Evolutionary conservation across 805 yeast genomes (phyloP), one percentile per base, ranked within the genome.

Genomic region (Yarrowia alimentaria): DNA sequence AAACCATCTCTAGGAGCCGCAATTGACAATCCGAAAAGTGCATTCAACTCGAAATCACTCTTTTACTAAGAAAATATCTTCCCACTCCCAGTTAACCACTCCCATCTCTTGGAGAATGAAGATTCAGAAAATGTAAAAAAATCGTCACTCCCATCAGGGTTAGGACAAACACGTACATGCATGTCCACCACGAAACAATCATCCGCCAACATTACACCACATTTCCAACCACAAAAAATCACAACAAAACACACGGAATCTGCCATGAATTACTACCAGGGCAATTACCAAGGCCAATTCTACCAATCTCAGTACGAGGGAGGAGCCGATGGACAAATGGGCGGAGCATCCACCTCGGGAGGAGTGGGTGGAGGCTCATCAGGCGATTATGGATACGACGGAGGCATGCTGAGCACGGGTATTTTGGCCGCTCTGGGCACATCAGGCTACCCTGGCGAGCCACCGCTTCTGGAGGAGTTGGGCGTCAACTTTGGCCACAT

Each of bases 401-500:
- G 54, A 20, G 71, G 68, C 30, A 72, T 73, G 49, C 71, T 91
- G 43, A 75, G 87, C 1, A 71, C 79, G 0, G 99, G 99, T 1
- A 63, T 89, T 38, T 66, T 94, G 5, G 95, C 96, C 4, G 99
- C 98, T 0, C 83, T 93, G 61, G 86, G 96, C 1, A 85, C 96
- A 0, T 74, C 84, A 0, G 99, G 99, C 0, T 93, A 93, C 62
- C 81, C 96, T 0, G 91, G 89, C n/a, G 99, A 93, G 65, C 90
- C 95, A 0, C 89, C 97, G 2, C 71, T 93, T 37, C 70, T 93
- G 47, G 95, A 93, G 63, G 99, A 93, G 63, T 68, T 93, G 19
- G 99, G 98, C 2, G 86, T 93, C 62, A 90, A 93, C 65, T 93
- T 93, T 61, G 76, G 75, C 31, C 97, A 91, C 62, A 91, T 93